Base-by-base conservation (phyloP, 805 yeast species). In the Metschnikowia corniflorae region DNA sequence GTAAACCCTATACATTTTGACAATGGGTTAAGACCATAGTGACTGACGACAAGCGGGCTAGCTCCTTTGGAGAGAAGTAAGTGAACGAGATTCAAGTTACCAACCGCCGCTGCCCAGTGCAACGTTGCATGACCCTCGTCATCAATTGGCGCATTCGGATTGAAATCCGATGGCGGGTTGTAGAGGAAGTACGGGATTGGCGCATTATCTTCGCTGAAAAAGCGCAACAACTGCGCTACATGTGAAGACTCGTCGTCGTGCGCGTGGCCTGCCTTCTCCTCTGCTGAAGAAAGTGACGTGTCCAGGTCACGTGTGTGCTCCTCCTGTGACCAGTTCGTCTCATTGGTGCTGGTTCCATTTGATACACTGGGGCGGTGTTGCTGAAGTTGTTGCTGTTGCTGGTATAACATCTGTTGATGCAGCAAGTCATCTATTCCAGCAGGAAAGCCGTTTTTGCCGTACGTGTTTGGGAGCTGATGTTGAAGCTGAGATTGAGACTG, bases 91-190 rank as follows among this genome's bases (percentile, higher is more conserved):
- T 73, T 75, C 22, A 82, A 61, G 55, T 82, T 86, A 3, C 97
- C 98, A 76, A 93, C 87, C 1, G 97, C 84, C 42, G 97, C 87
- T 0, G 97, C 95, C 97, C 97, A 93, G 61, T 93, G 98, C 49
- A 93, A 79, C 2, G 95, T 83, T 0, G 96, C 85, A 55, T 93
- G 94, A 1, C 96, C 94, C 54, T 93, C 97, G 40, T 86, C 89
- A 57, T 93, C 98, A 17, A 93, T 86, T 4, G 87, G 80, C 35
- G 83, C 86, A 55, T 80, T 64, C 43, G 85, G 73, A 46, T 84
- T 77, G 50, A 83, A 80, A 36, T 75, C 82, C 16, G 72, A 68
- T 2, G 84, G 80, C 0, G 86, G 82, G 46, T 77, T 70, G 25
- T 73, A 63, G 12, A 86, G 63, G 51, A 84, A 79, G 16, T 73